Evolutionary conservation across 306 rosid genomes (phyloP).

Genomic region (Glycine soja): DNA sequence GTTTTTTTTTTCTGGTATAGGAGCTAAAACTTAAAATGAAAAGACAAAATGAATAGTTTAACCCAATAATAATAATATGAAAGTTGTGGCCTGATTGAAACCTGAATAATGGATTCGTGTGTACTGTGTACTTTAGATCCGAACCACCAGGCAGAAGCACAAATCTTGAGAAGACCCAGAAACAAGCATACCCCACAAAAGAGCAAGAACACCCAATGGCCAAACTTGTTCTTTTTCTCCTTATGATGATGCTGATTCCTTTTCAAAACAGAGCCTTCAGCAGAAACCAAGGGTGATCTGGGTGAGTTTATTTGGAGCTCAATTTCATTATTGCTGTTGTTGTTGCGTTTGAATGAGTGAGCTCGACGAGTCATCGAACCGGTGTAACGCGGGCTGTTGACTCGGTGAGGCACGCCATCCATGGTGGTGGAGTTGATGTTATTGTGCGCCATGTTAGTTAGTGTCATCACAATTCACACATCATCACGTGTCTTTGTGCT

Average conservation of each 20-base stretch:
- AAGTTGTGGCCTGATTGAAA: slow-evolving; percentile 22
- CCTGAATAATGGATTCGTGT: slow-evolving; percentile 56
- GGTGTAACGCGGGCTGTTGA: slow-evolving; percentile 78
- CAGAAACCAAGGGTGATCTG: slow-evolving; percentile 3
- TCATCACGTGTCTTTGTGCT: neutral
- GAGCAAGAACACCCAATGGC: slow-evolving; percentile 70
- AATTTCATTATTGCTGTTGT: slow-evolving; percentile 52
- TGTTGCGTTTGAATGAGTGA: slow-evolving; percentile 83
- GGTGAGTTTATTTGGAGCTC: slow-evolving; percentile 71
- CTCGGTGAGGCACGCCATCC: slow-evolving; percentile 78
- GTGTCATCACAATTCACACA: neutral
- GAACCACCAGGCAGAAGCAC: slow-evolving; percentile 80
- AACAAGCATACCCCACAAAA: slow-evolving; percentile 79
- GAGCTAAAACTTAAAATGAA: neutral
- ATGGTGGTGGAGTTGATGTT: neutral
- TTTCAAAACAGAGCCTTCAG: slow-evolving; percentile 58
- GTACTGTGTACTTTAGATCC: slow-evolving; percentile 58
- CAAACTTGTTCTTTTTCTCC: slow-evolving; percentile 63
- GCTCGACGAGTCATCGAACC: slow-evolving; percentile 91
- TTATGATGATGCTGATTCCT: slow-evolving; percentile 63
- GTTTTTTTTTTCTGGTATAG: neutral
- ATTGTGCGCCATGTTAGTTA: slow-evolving; percentile 7
- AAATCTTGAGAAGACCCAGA: slow-evolving; percentile 76
- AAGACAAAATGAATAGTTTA: slow-evolving; percentile 5
- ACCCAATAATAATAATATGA: neutral